Percentiles rank a stretch among this genome's conserved stretches.
These are phyloP conservation scores for Sporisorium sorghi DNA, from an alignment of 1,284 basidiomycete genomes.

Conservation along the genomic window DNA sequence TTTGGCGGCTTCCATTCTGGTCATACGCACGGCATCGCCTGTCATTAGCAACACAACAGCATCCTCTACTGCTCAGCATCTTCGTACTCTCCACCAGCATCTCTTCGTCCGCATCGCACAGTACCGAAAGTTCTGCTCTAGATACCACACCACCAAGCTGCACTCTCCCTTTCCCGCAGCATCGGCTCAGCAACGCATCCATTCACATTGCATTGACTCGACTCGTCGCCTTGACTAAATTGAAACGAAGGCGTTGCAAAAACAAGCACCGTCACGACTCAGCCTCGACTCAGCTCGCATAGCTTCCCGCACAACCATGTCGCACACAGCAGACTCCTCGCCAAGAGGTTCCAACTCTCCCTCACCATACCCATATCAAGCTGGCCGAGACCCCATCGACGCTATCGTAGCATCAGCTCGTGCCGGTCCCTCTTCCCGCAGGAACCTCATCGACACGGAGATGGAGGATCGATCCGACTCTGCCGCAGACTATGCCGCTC, in stretches of 20 bases:
- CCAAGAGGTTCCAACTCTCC: constrained; percentile 53
- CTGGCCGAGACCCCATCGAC: constrained; percentile 4
- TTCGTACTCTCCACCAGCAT: neutral
- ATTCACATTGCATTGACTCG: neutral
- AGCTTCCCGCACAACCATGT: constrained; percentile 23
- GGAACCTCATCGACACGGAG: constrained; percentile 29
- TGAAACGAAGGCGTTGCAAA: neutral
- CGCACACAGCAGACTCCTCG: constrained; percentile 44
- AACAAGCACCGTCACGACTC: neutral
- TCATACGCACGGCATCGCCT: neutral
- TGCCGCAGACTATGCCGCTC: constrained; percentile 30
- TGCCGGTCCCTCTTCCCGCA: constrained; percentile 27
- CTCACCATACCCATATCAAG: constrained; percentile 40
- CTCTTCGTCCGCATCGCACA: constrained; percentile 1
- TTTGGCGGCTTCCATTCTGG: neutral
- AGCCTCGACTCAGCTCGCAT: constrained; percentile 1
- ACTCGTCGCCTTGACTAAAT: neutral
- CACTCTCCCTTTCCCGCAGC: neutral
- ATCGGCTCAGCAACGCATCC: neutral
- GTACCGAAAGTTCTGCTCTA: constrained; percentile 3
- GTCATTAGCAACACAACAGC: neutral
- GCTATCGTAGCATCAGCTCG: constrained; percentile 5
- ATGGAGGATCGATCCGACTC: constrained; percentile 43
- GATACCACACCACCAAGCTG: constrained; percentile 4
- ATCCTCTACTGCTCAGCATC: neutral